phyloP scores from a whole-genome alignment of 2,329 filamentous ascomycete genomes.

The Trichoderma hamatum region DNA sequence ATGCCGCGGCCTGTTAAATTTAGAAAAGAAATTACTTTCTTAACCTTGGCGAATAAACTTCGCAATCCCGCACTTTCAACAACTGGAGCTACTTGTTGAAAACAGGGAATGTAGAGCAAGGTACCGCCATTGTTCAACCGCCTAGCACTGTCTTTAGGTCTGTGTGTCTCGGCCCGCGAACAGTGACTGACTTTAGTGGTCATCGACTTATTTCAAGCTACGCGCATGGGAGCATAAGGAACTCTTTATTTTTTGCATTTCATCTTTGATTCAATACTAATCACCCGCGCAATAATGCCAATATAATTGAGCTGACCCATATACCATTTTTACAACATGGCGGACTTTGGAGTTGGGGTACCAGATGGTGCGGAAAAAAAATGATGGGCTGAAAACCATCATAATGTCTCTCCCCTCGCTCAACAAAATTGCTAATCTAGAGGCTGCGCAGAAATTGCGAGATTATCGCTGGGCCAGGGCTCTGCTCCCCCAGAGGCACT shows the following conservation, averaged over 20 bases:
- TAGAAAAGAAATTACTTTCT: neutral
- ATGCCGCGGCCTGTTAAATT: neutral
- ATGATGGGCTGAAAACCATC: conserved; percentile 26
- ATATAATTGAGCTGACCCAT: neutral
- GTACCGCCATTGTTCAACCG: neutral
- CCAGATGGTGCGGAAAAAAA: conserved; percentile 40
- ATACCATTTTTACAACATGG: conserved; percentile 35
- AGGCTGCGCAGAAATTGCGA: conserved; percentile 43
- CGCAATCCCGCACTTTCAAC: neutral
- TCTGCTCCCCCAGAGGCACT: conserved; percentile 40
- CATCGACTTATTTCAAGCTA: conserved; percentile 22
- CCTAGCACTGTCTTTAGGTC: conserved; percentile 9
- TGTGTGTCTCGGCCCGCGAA: conserved; percentile 23
- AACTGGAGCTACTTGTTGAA: neutral
- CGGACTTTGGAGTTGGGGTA: conserved; percentile 41
- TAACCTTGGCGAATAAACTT: neutral
- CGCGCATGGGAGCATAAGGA: neutral
- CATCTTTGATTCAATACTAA: neutral
- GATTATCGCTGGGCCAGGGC: conserved; percentile 45
- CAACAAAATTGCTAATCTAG: conserved; percentile 35
- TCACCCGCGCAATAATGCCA: conserved; percentile 1
- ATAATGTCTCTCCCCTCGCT: neutral
- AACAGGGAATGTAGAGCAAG: neutral
- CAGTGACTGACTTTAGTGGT: conserved; percentile 14
- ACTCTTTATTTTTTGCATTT: neutral